Evolutionary conservation across 768 basidiomycete species (phyloP).

Genomic region (Tulasnella sp.): DNA sequence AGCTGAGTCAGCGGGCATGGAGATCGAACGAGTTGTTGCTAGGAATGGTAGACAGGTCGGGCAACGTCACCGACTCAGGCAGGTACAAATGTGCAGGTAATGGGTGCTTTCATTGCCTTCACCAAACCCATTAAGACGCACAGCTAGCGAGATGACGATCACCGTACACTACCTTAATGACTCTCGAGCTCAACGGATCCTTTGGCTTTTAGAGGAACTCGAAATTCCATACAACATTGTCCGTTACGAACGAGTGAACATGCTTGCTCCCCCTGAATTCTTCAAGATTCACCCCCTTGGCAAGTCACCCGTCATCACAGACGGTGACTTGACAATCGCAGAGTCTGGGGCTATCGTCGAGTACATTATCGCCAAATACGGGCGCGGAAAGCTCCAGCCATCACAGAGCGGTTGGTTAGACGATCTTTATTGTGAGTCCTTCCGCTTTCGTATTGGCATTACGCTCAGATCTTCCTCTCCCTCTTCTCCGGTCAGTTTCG

Average conservation of each 20-base stretch:
- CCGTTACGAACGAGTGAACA: conserved; percentile 40
- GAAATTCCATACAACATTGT: conserved; percentile 47
- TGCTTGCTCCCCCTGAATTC: conserved; percentile 42
- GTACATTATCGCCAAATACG: conserved; percentile 46
- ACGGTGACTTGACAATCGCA: conserved; percentile 45
- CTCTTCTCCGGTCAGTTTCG: conserved; percentile 24
- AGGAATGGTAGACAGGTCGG: not conserved
- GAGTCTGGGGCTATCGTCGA: conserved; percentile 49
- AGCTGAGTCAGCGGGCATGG: not conserved
- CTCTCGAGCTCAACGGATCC: conserved; percentile 36
- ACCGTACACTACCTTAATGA: conserved; percentile 33
- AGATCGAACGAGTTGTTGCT: not conserved
- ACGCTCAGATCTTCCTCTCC: not conserved
- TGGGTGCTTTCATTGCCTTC: not conserved
- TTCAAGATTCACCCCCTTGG: conserved; percentile 45
- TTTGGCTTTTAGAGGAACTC: conserved; percentile 48
- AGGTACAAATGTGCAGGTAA: not conserved
- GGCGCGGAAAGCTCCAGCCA: conserved; percentile 33
- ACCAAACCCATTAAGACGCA: not conserved
- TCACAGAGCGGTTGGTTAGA: conserved; percentile 28
- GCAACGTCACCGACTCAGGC: not conserved
- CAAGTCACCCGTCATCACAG: conserved; percentile 49
- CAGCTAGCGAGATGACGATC: not conserved
- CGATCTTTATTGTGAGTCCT: conserved; percentile 31
- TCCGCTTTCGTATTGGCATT: not conserved